phyloP scores from a whole-genome alignment of 306 rosid species.

The Lupinus albus region DNA sequence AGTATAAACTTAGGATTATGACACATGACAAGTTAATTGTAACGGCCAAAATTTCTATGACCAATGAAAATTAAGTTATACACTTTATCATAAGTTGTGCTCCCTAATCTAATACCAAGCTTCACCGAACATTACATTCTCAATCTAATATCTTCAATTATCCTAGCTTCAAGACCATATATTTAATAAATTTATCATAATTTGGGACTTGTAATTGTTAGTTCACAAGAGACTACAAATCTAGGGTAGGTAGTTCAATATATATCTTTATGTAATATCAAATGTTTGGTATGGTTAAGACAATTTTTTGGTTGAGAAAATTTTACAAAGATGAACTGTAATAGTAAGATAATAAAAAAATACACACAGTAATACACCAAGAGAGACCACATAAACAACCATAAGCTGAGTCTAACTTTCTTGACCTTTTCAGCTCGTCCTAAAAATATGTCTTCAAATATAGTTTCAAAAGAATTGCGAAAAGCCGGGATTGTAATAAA shows the following conservation, averaged over 20 bases:
- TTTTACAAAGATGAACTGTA: neutral
- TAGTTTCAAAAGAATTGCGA: slow-evolving; percentile 21
- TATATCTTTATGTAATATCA: neutral
- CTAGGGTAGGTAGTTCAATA: neutral
- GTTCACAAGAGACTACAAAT: neutral
- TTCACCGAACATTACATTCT: too few relatives aligned
- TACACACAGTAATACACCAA: slow-evolving; percentile 6
- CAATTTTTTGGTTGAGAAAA: neutral
- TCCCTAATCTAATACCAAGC: neutral
- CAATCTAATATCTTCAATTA: too few relatives aligned
- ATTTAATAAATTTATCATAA: neutral
- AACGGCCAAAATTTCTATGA: too few relatives aligned
- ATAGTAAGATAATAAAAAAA: slow-evolving; percentile 1
- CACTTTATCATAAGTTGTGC: too few relatives aligned
- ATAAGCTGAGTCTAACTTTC: slow-evolving; percentile 40
- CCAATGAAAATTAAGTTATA: too few relatives aligned
- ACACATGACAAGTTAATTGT: too few relatives aligned
- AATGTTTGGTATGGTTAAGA: neutral
- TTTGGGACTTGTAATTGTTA: slow-evolving; percentile 2
- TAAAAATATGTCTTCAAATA: slow-evolving; percentile 44
- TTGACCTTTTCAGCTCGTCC: slow-evolving; percentile 57
- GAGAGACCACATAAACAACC: slow-evolving; percentile 20
- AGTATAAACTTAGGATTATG: too few relatives aligned
- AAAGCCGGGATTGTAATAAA: neutral
- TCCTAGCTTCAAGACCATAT: neutral